Evolutionary conservation across 352 stramenopile species (phyloP), one percentile per base, ranked within the genome.

Genomic region (Aphanomyces stellatus): DNA sequence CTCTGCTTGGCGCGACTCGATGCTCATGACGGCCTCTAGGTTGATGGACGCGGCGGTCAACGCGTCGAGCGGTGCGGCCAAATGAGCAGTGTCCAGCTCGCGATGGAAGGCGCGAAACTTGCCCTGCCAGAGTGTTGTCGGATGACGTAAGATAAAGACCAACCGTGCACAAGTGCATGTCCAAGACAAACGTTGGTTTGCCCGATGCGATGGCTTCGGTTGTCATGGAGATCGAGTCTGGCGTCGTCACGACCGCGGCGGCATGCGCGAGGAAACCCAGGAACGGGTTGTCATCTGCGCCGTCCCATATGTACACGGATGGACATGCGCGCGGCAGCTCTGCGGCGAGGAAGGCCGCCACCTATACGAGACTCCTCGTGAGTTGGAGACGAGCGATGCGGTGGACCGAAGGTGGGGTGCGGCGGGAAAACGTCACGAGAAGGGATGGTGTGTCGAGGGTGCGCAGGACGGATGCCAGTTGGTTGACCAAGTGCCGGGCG

Each of bases 161-260:
- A 69, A 88, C 79, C 65, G 70, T 82, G 67, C 75, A 74, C n/a
- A 57, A 70, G 17, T 87, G 71, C 4, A 71, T 42, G 27, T 76
- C 74, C 34, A 90, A 73, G 0, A 71, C 81, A 15, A 85, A 73
- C n/a, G 89, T 81, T 0, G 79, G 67, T 30, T 84, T 88, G 11
- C 72, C 69, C 0, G 78, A 73, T 7, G 77, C 74, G 42, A 90
- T 76, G 15, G 84, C 84, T 66, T 92, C 84, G 24, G 84, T 92
- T 0, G 80, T 86, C 84, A 92, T 92, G 27, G 84, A 90, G 53
- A 90, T 79, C 3, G 81, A 92, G 64, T 92, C 84, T 8, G 84
- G 83, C 0, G 83, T 92, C 7, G 79, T 90, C 17, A 90, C 75
- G 30, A 92, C 73, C 8, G 62, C 73, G 4, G 76, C 73, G 25